A percentile compares a stretch with the other conserved stretches of the same genome.
Evolutionary conservation across 2,329 filamentous ascomycete genomes (phyloP).

Genomic region (Scedosporium dehoogii): DNA sequence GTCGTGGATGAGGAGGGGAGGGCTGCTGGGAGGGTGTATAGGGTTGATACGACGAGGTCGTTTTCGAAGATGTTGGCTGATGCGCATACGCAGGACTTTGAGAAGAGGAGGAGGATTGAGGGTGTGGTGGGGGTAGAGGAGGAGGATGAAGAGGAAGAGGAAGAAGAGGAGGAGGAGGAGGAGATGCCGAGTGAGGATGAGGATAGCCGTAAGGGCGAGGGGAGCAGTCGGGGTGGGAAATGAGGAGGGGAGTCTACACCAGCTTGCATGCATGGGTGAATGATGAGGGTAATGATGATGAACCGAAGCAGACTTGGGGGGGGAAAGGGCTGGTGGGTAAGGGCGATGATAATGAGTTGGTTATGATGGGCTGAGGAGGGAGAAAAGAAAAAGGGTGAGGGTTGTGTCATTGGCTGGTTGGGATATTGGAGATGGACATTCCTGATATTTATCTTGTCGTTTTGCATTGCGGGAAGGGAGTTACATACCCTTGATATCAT

Average conservation of each 20-base stretch:
- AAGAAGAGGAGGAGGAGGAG: constrained; percentile 7
- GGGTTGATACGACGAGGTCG: constrained; percentile 20
- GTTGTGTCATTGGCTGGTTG: no score
- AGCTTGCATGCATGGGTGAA: neutral
- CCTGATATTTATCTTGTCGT: no score
- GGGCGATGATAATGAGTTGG: no score
- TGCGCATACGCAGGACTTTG: constrained; percentile 87
- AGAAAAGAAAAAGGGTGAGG: no score
- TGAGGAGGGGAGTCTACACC: neutral
- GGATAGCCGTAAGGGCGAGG: neutral
- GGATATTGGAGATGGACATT: no score
- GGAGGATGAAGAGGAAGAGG: constrained; percentile 16
- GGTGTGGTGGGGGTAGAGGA: constrained; percentile 10
- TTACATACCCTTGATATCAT: no score
- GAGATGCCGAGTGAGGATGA: neutral
- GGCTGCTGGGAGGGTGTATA: neutral
- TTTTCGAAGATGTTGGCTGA: constrained; percentile 61
- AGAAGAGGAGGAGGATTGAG: constrained; percentile 53
- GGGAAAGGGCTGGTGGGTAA: no score
- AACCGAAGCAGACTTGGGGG: no score
- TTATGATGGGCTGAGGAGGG: no score
- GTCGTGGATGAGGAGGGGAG: constrained; percentile 1
- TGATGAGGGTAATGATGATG: no score
- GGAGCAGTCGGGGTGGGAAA: neutral
- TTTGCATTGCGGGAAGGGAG: no score